Base-by-base conservation (phyloP, 176 grass and related monocot genomes). In the Phoenix dactylifera region DNA sequence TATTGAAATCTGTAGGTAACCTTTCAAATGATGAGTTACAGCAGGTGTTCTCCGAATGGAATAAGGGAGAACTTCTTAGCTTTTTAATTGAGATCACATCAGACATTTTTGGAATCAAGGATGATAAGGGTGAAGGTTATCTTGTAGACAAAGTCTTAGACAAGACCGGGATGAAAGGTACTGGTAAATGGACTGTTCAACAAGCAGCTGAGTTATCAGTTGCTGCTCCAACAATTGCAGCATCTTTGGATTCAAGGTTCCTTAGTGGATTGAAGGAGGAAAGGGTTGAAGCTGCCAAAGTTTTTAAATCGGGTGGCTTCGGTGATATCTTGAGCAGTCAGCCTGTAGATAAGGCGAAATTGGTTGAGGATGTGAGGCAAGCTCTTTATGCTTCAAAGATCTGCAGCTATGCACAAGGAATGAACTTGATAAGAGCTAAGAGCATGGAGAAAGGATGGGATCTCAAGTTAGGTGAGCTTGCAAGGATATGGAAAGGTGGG, bases 381-480 rank as follows among this genome's bases (percentile, higher is more conserved):
- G 62, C 62, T 3, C 62, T 64, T 17, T 64, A 64, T 51, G 62
- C 62, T 22, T 64, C 62, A 10, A 64, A 64, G 29, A 64, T 64
- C 7, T 64, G 62, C 16, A 64, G 62, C 48, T 64, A 64, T 51
- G 62, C 62, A 51, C 62, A 64, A 51, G 62, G 62, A 22, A 64
- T 64, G 62, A 64, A 64, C 18, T 32, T 64, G 44, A 64, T 64
- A 51, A 17, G 62, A 16, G 48, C 48, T 16, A 64, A 64, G 62
- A 64, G 62, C 62, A 64, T 51, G 1, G 62, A 64, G 62, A 64
- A 64, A 24, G 62, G 62, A 24, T 64, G 62, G 62, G 62, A 64
- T 24, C 62, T 64, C 20, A 64, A 64, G 48, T 24, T 64, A 22
- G 62, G 62, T 14, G 62, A 64, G 48, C 62, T 64, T 16, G 62